phyloP scores from a whole-genome alignment of 805 yeast genomes.

The Starmerella potacharoeniae region DNA sequence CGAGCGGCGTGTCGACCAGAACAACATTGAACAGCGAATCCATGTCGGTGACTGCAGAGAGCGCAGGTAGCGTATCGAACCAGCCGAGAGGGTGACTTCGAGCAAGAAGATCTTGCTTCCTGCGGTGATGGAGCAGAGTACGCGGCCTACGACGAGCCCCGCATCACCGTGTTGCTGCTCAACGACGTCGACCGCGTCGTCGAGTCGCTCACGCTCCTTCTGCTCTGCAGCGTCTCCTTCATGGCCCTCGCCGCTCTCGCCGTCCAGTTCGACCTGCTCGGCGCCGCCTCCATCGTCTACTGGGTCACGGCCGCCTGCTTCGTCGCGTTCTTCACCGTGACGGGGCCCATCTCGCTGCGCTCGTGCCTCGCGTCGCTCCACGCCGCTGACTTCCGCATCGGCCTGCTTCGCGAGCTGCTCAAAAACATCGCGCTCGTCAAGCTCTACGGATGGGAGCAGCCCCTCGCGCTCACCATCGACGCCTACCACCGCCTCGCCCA shows the following conservation, averaged over 20 bases:
- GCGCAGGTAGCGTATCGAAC: constrained; percentile 94
- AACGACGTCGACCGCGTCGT: not conserved
- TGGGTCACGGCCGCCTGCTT: not conserved
- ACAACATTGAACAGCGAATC: constrained; percentile 89
- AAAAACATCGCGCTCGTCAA: constrained; percentile 69
- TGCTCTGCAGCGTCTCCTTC: not conserved
- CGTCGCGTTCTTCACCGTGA: constrained; percentile 22
- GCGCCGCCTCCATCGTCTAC: not conserved
- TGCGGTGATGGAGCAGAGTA: constrained; percentile 68
- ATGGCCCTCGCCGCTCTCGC: not conserved
- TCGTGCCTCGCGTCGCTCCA: no score
- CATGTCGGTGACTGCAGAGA: constrained; percentile 87
- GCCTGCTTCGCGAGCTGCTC: constrained; percentile 62
- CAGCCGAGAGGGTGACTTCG: constrained; percentile 97
- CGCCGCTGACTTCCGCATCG: constrained; percentile 55
- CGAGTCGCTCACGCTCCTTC: not conserved
- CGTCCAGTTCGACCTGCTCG: not conserved
- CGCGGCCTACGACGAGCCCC: not conserved
- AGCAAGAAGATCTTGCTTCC: constrained; percentile 71
- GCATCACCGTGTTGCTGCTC: not conserved
- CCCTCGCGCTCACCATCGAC: constrained; percentile 45
- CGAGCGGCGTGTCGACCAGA: constrained; percentile 90
- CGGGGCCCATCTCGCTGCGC: no score
- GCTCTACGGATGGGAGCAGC: constrained; percentile 80
- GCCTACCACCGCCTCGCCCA: constrained; percentile 2